Conservation (phyloP, 2,329 filamentous ascomycete species). For the Talaromyces sp. region DNA sequence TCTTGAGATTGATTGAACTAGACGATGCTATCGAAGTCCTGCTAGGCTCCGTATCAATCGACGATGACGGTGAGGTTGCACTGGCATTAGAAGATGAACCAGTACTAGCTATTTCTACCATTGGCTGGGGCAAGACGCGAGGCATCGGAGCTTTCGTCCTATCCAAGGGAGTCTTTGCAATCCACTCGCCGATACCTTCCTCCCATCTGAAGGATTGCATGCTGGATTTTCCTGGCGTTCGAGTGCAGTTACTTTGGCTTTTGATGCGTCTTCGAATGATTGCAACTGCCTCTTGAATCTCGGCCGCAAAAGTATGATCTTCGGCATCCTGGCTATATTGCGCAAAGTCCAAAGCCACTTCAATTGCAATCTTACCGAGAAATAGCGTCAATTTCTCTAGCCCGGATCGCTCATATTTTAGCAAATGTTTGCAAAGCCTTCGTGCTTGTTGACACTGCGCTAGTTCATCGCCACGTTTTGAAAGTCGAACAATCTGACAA, state of each 20-base stretch:
- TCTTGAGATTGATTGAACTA: slow-evolving; percentile 16
- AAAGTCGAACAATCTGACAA: slow-evolving; percentile 34
- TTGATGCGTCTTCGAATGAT: slow-evolving; percentile 12
- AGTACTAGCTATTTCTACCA: slow-evolving; percentile 8
- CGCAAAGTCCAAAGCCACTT: slow-evolving; percentile 41
- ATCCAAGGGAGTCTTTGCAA: slow-evolving; percentile 46
- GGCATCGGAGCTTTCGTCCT: slow-evolving; percentile 22
- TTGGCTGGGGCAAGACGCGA: slow-evolving; percentile 9
- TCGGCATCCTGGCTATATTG: slow-evolving; percentile 36
- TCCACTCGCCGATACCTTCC: slow-evolving; percentile 57
- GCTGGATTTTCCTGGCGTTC: slow-evolving; percentile 20
- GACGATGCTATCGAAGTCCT: slow-evolving; percentile 31
- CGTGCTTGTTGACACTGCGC: slow-evolving; percentile 26
- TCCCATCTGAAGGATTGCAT: slow-evolving; percentile 50
- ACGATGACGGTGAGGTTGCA: slow-evolving; percentile 20
- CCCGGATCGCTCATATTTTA: slow-evolving; percentile 23
- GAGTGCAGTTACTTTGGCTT: slow-evolving; percentile 14
- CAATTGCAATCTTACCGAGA: slow-evolving; percentile 36
- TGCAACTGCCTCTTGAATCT: slow-evolving; percentile 35
- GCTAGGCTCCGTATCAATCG: slow-evolving; percentile 25
- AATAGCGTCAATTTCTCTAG: slow-evolving; percentile 27
- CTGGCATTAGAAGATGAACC: slow-evolving; percentile 22
- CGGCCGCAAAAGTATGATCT: slow-evolving; percentile 39
- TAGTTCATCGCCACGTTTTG: slow-evolving; percentile 25
- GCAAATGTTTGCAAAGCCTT: slow-evolving; percentile 29